phyloP scores from a whole-genome alignment of 805 yeast species.

The Metschnikowia rubicola region DNA sequence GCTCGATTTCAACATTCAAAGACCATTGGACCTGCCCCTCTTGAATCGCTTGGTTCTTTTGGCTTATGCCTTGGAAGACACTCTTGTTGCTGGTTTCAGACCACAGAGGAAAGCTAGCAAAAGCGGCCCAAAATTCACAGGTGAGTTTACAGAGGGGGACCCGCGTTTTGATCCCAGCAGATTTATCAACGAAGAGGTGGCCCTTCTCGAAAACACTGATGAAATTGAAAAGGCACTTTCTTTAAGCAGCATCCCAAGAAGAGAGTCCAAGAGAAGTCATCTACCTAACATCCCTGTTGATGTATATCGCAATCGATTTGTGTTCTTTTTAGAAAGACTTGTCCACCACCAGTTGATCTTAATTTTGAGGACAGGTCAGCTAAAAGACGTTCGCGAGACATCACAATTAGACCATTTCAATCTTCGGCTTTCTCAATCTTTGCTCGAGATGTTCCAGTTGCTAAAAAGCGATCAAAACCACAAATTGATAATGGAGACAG shows the following conservation, averaged over 20 bases:
- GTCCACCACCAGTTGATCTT: conserved; percentile 13
- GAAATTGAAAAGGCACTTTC: neutral
- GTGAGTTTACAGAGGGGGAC: conserved; percentile 13
- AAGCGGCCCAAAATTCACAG: neutral
- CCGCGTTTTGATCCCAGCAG: conserved; percentile 12
- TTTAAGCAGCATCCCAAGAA: neutral
- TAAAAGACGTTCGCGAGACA: conserved; percentile 9
- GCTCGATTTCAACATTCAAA: conserved; percentile 16
- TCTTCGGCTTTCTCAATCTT: conserved; percentile 8
- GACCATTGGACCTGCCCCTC: conserved; percentile 12
- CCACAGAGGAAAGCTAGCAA: conserved; percentile 8
- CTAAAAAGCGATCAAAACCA: conserved; percentile 13
- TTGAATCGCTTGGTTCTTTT: conserved; percentile 12
- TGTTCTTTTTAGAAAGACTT: conserved; percentile 14
- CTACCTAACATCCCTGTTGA: conserved; percentile 12
- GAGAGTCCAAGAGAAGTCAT: neutral
- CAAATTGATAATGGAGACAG: conserved; percentile 13
- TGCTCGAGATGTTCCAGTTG: conserved; percentile 9
- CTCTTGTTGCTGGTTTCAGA: conserved; percentile 14
- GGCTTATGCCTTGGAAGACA: conserved; percentile 17
- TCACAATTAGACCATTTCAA: conserved; percentile 10
- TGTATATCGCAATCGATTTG: conserved; percentile 13
- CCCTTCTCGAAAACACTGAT: conserved; percentile 4
- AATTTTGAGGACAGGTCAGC: conserved; percentile 15
- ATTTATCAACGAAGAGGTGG: conserved; percentile 10